Evolutionary conservation across 495 filamentous ascomycete species (phyloP).

Genomic region (Venustampulla echinocandica): DNA sequence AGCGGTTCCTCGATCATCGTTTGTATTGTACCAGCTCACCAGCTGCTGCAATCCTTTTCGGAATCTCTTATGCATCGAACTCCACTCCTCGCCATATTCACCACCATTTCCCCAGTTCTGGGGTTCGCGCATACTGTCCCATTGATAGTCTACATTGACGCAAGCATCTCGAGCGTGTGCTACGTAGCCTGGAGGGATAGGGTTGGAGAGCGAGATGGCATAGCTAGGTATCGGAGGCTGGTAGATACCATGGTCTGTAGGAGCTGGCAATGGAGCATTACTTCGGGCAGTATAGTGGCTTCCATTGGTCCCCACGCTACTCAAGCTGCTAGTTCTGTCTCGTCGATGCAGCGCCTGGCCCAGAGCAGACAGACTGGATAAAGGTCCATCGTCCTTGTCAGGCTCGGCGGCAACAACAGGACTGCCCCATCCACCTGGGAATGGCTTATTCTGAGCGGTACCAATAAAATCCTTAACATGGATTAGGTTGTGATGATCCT

Average conservation of each 20-base stretch:
- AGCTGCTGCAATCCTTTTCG: conserved; percentile 64
- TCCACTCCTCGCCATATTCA: conserved; percentile 89
- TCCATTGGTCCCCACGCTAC: conserved; percentile 17
- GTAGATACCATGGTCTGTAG: conserved; percentile 39
- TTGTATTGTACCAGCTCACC: conserved; percentile 66
- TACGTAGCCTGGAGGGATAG: conserved; percentile 82
- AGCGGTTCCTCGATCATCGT: conserved; percentile 20
- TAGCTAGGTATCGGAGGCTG: conserved; percentile 71
- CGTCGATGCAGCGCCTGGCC: conserved; percentile 29
- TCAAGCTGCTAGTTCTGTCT: conserved; percentile 36
- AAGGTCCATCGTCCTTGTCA: conserved; percentile 17
- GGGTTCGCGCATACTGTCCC: conserved; percentile 79
- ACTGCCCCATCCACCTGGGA: conserved; percentile 56
- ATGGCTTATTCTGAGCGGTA: conserved; percentile 34
- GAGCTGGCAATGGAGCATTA: not conserved
- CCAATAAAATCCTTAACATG: conserved; percentile 23
- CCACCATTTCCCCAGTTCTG: conserved; percentile 81
- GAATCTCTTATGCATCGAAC: conserved; percentile 84
- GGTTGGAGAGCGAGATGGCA: conserved; percentile 67
- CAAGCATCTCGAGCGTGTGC: conserved; percentile 88
- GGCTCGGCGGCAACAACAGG: conserved; percentile 15
- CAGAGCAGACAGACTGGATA: conserved; percentile 15
- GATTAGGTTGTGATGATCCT: conserved; percentile 48
- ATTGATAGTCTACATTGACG: conserved; percentile 78
- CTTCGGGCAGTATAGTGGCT: conserved; percentile 6